Percentiles rank a stretch among this genome's conserved stretches.
phyloP scores from a whole-genome alignment of 148 eudicot species.

The Pharnaceum exiguum region DNA sequence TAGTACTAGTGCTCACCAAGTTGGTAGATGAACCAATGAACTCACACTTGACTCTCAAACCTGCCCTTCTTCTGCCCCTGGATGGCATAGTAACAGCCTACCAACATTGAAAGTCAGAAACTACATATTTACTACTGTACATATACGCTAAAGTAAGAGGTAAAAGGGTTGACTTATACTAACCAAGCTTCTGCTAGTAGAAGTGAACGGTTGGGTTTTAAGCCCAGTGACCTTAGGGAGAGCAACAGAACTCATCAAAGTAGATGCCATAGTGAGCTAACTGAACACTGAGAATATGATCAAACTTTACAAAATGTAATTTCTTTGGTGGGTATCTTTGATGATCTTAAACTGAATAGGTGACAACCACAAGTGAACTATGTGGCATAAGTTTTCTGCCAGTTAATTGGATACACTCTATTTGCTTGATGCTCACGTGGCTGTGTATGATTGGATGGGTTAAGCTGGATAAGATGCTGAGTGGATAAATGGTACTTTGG shows the following conservation, averaged over 20 bases:
- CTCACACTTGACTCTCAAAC: conserved; percentile 77
- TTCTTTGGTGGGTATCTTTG: background rate
- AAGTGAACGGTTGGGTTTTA: conserved; percentile 38
- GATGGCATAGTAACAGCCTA: conserved; percentile 59
- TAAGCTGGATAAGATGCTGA: conserved; percentile 28
- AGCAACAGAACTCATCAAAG: conserved; percentile 32
- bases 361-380: conserved; percentile 22
- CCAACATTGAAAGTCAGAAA: background rate
- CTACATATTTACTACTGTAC: background rate
- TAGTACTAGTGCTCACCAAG: conserved; percentile 41
- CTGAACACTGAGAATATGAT: background rate
- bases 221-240: conserved; percentile 65
- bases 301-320: background rate
- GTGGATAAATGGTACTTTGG: conserved; percentile 32
- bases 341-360: conserved; percentile 1
- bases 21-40: conserved; percentile 96
- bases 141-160: background rate
- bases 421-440: conserved; percentile 29
- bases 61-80: conserved; percentile 56
- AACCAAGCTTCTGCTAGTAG: conserved; percentile 55
- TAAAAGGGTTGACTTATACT: conserved; percentile 6
- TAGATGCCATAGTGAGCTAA: conserved; percentile 21
- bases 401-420: conserved; percentile 10
- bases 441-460: conserved; percentile 25
- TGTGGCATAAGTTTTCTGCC: conserved; percentile 15